A percentile compares a stretch with the other conserved stretches of the same genome.
Conservation (phyloP, 78 protist species). For the Dictyostelium purpureum region DNA sequence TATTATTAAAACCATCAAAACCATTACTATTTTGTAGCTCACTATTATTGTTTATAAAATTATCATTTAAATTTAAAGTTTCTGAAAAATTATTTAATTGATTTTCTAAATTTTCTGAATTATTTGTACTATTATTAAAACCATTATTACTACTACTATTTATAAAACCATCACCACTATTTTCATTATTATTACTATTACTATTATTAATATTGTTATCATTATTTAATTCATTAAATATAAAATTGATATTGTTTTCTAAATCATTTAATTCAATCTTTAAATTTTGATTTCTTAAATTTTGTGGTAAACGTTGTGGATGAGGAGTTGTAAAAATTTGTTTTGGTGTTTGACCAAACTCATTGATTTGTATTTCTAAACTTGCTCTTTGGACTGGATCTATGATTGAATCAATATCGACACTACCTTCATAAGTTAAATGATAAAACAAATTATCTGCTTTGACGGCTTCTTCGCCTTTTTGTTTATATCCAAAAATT, state of each 20-base stretch:
- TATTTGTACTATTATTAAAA: slow-evolving; percentile 7
- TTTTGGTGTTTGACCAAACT: slow-evolving; percentile 99
- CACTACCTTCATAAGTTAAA: slow-evolving; percentile 96
- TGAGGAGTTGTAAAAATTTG: slow-evolving; percentile 93
- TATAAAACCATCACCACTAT: neutral
- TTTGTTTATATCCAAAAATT: slow-evolving; percentile 96
- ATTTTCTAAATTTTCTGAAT: neutral
- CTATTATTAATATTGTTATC: neutral
- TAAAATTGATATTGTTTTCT: slow-evolving; percentile 1
- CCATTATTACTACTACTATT: neutral
- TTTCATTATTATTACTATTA: neutral
- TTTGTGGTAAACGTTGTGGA: slow-evolving; percentile 68
- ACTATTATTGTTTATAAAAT: slow-evolving; percentile 10
- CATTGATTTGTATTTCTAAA: slow-evolving; percentile 90
- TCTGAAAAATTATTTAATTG: neutral
- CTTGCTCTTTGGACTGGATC: slow-evolving; percentile 83
- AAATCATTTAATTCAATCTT: slow-evolving; percentile 5
- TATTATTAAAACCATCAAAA: neutral
- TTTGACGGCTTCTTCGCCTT: slow-evolving; percentile 84
- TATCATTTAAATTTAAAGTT: neutral
- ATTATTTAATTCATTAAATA: slow-evolving; percentile 31
- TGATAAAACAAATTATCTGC: slow-evolving; percentile 93
- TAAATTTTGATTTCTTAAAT: slow-evolving; percentile 35
- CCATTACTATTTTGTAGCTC: neutral
- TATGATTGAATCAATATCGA: slow-evolving; percentile 87